A percentile compares a stretch with the other conserved stretches of the same genome.
Evolutionary conservation across 2,329 filamentous ascomycete genomes (phyloP).

Genomic region (Aspergillus sp.): DNA sequence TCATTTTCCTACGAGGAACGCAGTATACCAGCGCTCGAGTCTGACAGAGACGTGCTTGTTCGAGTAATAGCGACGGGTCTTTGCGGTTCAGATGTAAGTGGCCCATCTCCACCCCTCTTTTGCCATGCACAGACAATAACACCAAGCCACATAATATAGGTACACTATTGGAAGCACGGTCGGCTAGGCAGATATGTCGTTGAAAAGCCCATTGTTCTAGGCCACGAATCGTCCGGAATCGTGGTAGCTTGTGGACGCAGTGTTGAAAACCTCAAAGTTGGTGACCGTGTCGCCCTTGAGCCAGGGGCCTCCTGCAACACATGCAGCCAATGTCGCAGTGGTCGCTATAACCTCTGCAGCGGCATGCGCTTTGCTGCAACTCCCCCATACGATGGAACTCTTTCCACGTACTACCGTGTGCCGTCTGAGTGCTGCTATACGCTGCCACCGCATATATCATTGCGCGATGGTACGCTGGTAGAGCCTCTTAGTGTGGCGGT

Average conservation of each 20-base stretch:
- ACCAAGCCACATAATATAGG: constrained; percentile 8
- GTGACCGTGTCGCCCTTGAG: constrained; percentile 66
- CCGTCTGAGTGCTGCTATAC: constrained; percentile 84
- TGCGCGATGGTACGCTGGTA: constrained; percentile 77
- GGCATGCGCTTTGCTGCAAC: constrained; percentile 84
- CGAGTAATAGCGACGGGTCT: constrained; percentile 74
- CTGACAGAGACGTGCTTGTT: constrained; percentile 60
- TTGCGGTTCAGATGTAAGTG: constrained; percentile 65
- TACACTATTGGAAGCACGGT: constrained; percentile 34
- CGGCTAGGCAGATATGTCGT: constrained; percentile 28
- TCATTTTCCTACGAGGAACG: constrained; percentile 14
- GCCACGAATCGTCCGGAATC: constrained; percentile 61
- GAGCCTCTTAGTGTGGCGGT: constrained; percentile 79
- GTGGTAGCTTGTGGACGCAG: constrained; percentile 48
- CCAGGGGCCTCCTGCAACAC: constrained; percentile 60
- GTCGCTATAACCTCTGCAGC: constrained; percentile 77
- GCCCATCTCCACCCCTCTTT: neutral
- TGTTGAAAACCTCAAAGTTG: constrained; percentile 46
- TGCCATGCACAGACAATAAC: neutral
- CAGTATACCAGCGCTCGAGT: constrained; percentile 10
- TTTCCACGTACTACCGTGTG: constrained; percentile 70
- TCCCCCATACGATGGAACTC: constrained; percentile 74
- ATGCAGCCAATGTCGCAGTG: constrained; percentile 64
- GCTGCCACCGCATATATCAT: constrained; percentile 48
- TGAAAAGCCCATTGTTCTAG: constrained; percentile 37